Base-by-base conservation (phyloP, 805 yeast species). In the Saccharomycopsis sp. region DNA sequence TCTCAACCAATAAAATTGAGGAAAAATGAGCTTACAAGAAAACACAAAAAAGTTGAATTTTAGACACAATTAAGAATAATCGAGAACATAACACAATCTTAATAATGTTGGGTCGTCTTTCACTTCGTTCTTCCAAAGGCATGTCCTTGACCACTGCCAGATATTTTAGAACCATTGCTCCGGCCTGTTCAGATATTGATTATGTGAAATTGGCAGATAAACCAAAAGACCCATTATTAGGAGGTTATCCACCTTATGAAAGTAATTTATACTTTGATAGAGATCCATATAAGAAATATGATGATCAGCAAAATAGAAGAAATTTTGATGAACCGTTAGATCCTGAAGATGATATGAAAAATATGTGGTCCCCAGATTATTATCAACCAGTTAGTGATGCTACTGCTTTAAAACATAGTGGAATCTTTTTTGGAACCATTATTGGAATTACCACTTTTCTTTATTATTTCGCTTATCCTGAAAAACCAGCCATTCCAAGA, bases 361-460 rank as follows among this genome's bases (percentile, higher is more conserved):
- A 84, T 58, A 70, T 82, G 68, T 84, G 94, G 94, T 73, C 94
- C 6, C 92, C 94, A 10, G 94, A 84, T 54, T 70, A 76, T 54
- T 74, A 67, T 57, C 75, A 76, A 51, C 58, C 65, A 29, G 80
- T 76, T 26, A 62, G 71, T 30, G 79, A 81, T 59, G 55, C 59
- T 34, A 69, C 72, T 25, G 94, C 94, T 1, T 58, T 76, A 39
- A 67, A 60, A 50, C 74, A 74, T 57, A 70, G 76, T 48, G 62
- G 61, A n/a, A 54, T 63, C 5, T 79, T 79, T 59, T 72, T 79
- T 52, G 76, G 45, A 1, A 55, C 55, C 4, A 48, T 72, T 38
- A 67, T 59, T 3, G 54, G 57, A 1, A 63, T 69, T 52, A 63
- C 64, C 18, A 61, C 60, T 12, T 49, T 68, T 39, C 61, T 72